Conservation (phyloP, 2,329 filamentous ascomycete species). For the Penicillium sp. region DNA sequence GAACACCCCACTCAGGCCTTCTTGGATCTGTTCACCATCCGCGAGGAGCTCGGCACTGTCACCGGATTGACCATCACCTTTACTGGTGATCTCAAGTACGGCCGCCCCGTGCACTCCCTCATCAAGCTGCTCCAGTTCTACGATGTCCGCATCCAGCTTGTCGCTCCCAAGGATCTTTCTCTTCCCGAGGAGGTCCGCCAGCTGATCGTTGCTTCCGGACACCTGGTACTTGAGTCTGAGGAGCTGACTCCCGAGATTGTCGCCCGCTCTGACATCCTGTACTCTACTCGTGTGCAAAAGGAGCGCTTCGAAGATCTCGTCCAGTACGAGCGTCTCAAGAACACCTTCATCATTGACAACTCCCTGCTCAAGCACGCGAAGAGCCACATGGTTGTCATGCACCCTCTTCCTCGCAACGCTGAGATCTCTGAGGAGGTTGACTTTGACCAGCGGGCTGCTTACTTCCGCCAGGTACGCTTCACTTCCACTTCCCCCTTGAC, state of each 20-base stretch:
- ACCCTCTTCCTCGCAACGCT: slow-evolving; percentile 88
- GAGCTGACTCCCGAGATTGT: slow-evolving; percentile 84
- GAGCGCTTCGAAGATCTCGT: slow-evolving; percentile 82
- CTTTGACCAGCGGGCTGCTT: slow-evolving; percentile 93
- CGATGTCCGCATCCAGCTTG: slow-evolving; percentile 89
- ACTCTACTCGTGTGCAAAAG: slow-evolving; percentile 95
- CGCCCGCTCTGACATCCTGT: slow-evolving; percentile 83
- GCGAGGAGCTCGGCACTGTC: slow-evolving; percentile 93
- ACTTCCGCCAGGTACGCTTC: slow-evolving; percentile 92
- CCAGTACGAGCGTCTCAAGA: slow-evolving; percentile 84
- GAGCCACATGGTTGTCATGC: slow-evolving; percentile 89
- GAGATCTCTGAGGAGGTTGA: slow-evolving; percentile 96
- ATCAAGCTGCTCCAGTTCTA: slow-evolving; percentile 94
- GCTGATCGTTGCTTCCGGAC: slow-evolving; percentile 69
- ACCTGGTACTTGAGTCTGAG: slow-evolving; percentile 73
- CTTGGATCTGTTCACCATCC: slow-evolving; percentile 96
- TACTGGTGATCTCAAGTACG: slow-evolving; percentile 87
- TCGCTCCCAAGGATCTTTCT: slow-evolving; percentile 74
- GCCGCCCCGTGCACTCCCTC: slow-evolving; percentile 90
- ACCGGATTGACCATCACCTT: slow-evolving; percentile 96
- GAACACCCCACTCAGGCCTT: slow-evolving; percentile 98
- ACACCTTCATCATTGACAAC: slow-evolving; percentile 87
- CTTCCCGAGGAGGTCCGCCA: slow-evolving; percentile 74
- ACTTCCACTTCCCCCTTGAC: background rate
- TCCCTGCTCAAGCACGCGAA: slow-evolving; percentile 87